Conservation (phyloP, 192 early-diverging fungal species). For the Endogone sp. region DNA sequence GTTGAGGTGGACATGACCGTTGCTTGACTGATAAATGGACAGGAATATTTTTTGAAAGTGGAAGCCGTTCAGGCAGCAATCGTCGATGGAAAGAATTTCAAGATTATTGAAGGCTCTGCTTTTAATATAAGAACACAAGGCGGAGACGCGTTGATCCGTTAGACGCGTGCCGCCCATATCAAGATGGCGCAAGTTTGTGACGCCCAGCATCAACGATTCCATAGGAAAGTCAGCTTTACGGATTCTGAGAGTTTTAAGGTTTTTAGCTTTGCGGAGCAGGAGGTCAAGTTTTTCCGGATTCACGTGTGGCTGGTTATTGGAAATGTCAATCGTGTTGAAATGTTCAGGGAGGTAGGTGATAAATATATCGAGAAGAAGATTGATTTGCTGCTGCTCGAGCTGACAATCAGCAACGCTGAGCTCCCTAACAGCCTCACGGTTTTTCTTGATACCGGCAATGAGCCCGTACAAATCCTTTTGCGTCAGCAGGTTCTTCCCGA, state of each 20-base stretch:
- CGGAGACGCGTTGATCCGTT: neutral
- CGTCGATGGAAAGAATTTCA: slow-evolving; percentile 27
- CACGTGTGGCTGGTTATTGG: neutral
- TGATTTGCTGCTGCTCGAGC: neutral
- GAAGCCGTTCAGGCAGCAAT: slow-evolving; percentile 35
- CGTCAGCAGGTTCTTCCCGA: slow-evolving; percentile 16
- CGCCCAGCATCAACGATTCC: slow-evolving; percentile 2
- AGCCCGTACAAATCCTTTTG: slow-evolving; percentile 7
- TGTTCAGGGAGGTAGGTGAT: slow-evolving; percentile 3
- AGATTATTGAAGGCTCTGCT: slow-evolving; percentile 16
- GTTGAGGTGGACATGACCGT: slow-evolving; percentile 30
- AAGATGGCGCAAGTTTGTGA: slow-evolving; percentile 3
- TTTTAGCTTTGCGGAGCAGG: slow-evolving; percentile 6
- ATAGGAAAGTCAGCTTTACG: slow-evolving; percentile 5
- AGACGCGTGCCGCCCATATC: slow-evolving; percentile 18
- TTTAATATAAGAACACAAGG: slow-evolving; percentile 21
- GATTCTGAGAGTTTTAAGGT: slow-evolving; percentile 5
- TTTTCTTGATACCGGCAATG: slow-evolving; percentile 7
- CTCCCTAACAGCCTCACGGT: neutral
- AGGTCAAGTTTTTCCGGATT: neutral
- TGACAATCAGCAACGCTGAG: slow-evolving; percentile 7
- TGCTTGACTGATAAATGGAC: slow-evolving; percentile 29
- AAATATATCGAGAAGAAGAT: neutral
- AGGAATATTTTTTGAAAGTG: slow-evolving; percentile 34
- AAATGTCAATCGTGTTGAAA: slow-evolving; percentile 11